Evolutionary conservation across 73 alveolate species (phyloP).

Genomic region (Paramecium sexaurelia): DNA sequence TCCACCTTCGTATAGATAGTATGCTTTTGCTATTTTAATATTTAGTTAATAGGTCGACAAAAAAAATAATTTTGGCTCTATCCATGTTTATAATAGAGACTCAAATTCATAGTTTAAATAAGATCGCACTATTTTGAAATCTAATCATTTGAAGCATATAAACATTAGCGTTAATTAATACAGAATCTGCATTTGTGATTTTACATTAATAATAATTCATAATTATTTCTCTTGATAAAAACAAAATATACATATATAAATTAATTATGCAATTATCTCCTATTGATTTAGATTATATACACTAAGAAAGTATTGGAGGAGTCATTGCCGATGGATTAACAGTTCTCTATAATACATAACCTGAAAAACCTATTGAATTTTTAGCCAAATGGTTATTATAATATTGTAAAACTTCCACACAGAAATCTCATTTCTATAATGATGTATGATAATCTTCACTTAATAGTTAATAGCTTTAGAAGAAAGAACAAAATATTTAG

Average conservation of each 20-base stretch:
- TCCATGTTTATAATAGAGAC: not conserved
- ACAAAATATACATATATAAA: not conserved
- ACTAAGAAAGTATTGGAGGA: slow-evolving; percentile 75
- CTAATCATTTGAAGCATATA: not conserved
- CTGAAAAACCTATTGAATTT: slow-evolving; percentile 80
- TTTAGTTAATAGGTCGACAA: slow-evolving; percentile 17
- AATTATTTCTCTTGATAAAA: not conserved
- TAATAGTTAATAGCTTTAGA: not conserved
- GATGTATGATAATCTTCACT: not conserved
- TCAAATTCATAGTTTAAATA: not conserved
- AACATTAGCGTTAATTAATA: not conserved
- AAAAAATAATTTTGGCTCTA: slow-evolving; percentile 20
- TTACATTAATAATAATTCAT: slow-evolving; percentile 18
- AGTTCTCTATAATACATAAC: slow-evolving; percentile 73
- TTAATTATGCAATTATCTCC: slow-evolving; percentile 40
- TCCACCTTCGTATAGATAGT: not conserved
- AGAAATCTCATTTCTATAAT: not conserved
- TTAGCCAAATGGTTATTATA: slow-evolving; percentile 84
- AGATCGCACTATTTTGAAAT: not conserved
- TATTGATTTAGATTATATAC: slow-evolving; percentile 73
- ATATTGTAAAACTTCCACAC: slow-evolving; percentile 68
- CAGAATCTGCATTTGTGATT: slow-evolving; percentile 32
- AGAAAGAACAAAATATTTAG: not conserved
- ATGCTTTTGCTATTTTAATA: not conserved
- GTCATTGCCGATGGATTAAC: slow-evolving; percentile 78